Evolutionary conservation across 495 filamentous ascomycete species (phyloP), one percentile per base, ranked within the genome.

Genomic region (Echria macrotheca): DNA sequence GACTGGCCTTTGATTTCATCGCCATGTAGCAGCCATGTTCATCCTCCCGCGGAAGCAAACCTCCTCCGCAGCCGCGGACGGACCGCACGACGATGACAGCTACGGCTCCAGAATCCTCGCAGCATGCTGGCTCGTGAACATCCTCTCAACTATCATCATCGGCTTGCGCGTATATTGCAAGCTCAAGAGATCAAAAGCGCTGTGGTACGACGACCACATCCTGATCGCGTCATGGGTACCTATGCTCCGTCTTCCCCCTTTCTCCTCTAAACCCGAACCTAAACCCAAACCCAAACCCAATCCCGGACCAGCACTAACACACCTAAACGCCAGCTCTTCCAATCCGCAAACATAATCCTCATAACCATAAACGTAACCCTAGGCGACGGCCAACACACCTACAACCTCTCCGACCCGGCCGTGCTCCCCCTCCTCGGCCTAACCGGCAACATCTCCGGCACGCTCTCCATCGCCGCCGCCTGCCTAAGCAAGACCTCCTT

Each of bases 401-500:
- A 21, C 37, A 11, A 23, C 9, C 37, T 40, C 15, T n/a, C n/a
- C n/a, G 37, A 40, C 37, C 37, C 37, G 15, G 37, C 18, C 19
- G 18, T 41, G 4, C 17, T 41, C 17, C 38, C n/a, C 45, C 41
- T 29, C 2, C 44, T 56, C 17, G n/a, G 40, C 14, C 38, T 59
- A 12, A 5, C 19, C 19, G n/a, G 44, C 18, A 21, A 41, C 22
- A 49, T 59, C 14, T 47, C 56, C 5, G 52, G 52, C 22, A 8
- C 33, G 5, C 43, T 59, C 5, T 47, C 56, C 4, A 36, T 58
- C 49, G 24, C 53, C 9, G 51, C 51, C 0, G 58, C 58, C 9
- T 44, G 47, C 46, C 51, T 46, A 51, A 56, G 53, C 35, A 62
- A 62, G 31, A 62, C 59, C 0, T 56, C 56, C n/a, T 62, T 58